Evolutionary conservation across 2,329 filamentous ascomycete genomes (phyloP), one percentile per base, ranked within the genome.

Genomic region (Fusarium avenaceum): DNA sequence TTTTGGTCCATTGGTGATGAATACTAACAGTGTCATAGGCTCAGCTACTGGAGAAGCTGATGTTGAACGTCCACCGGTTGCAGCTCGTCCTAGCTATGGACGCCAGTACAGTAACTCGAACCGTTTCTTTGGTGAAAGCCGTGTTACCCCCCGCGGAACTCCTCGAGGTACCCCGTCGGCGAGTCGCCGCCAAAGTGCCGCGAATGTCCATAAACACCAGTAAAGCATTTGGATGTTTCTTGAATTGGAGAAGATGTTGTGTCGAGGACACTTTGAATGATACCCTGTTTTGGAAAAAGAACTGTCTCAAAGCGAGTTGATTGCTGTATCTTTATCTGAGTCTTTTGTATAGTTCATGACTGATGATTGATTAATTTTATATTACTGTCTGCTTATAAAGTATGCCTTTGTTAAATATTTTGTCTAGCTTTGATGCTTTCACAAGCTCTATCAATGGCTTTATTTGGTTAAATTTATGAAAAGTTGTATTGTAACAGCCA

Each of bases 111-210:
- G 79, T 57, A 79, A 81, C 51, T 76, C 80, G 39, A 63, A 79
- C 42, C 79, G 80, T 14, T 81, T 81, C 74, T 81, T 81, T 46
- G 80, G 80, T 2, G 79, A 81, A 70, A 80, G 69, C 39, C 77
- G 80, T 24, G 79, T 81, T 1, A 81, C 80, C 2, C 80, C 80
- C 7, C 72, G 76, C 17, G 72, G 69, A 6, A 81, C 80, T 4
- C 79, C 79, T 0, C 67, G 78, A 9, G 78, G 77, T 2, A 81
- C 80, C 0, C 80, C 80, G 0, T 76, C 78, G 0, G 79, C 77
- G 0, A 80, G 80, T 11, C 74, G 78, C 6, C 58, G 63, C 2
- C 57, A 53, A 14, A 71, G 65, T 26, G 52, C 35, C 2, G 60
- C 17, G 4, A 55, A 63, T 20, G 17, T 63, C 1, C 30, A 51